Base-by-base conservation (phyloP, 164 flowering plant genomes). In the Santalum album region DNA sequence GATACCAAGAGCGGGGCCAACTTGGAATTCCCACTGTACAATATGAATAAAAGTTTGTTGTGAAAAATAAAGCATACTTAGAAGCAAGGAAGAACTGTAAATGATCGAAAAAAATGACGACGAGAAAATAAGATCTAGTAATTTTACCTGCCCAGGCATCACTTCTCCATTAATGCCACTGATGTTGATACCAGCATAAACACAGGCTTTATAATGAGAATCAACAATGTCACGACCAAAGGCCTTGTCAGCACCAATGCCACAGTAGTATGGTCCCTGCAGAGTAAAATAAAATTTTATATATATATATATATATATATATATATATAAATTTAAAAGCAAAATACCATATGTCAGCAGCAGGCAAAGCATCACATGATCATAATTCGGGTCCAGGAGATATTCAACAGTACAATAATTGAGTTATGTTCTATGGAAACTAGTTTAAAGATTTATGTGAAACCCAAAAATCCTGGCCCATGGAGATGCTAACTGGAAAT, bases 21-120 rank as follows among this genome's bases (percentile, higher is more conserved):
- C 90, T 81, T 90, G 98, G 46, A 76, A 90, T 50, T 90, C 98
- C 98, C 98, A 90, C 95, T 90, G 65, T 16, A 53, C 7, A 60
- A 17, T 21, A 19, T 14, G 29, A 25, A 6, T 20, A 9, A 6
- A 27, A n/a, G 2, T 25, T 26, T 54, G 12, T 15, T 25, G 1
- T 11, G 7, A 40, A 24, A 25, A 18, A 7, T 25, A 25, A 1
- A 42, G 6, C 10, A 27, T 11, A 1, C 16, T 38, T 38, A 53
- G 24, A 45, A 26, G 3, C 11, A n/a, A 21, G 12, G 18, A 26
- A 23, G 25, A 34, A 25, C 19, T 2, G 47, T 20, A 7, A 18
- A 19, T 12, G 36, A 27, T 0, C 25, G 12, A 18, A 15, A 7
- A 10, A 23, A 11, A 16, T 24, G 25, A 44, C 15, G 55, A 47